A percentile compares a stretch with the other conserved stretches of the same genome.
phyloP scores from a whole-genome alignment of 768 basidiomycete genomes.

The Russula brevipes region DNA sequence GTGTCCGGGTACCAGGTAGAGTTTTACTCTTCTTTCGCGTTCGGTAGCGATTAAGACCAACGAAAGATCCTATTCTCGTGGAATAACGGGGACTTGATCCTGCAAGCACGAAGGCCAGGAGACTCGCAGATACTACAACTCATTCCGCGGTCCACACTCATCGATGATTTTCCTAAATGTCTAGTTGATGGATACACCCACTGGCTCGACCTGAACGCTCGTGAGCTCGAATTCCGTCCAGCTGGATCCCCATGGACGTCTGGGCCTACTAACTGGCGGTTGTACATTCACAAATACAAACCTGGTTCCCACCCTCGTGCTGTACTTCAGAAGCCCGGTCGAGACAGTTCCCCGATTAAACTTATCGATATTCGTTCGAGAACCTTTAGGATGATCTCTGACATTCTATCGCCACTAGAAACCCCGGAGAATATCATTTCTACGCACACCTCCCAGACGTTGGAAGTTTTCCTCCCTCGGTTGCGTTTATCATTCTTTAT shows the following conservation, averaged over 20 bases:
- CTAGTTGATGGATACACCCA: constrained; percentile 33
- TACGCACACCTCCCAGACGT: not conserved
- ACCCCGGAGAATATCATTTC: not conserved
- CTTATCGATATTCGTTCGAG: constrained; percentile 8
- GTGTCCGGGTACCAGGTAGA: constrained; percentile 12
- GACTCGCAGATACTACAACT: constrained; percentile 27
- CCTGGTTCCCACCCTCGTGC: not conserved
- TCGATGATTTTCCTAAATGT: constrained; percentile 31
- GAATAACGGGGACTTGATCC: not conserved
- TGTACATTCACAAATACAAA: not conserved
- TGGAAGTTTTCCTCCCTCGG: constrained; percentile 36
- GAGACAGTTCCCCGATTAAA: not conserved
- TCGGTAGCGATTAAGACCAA: not conserved
- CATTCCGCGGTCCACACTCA: constrained; percentile 32
- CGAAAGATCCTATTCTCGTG: constrained; percentile 3
- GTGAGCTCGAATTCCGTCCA: constrained; percentile 34
- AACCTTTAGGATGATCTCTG: constrained; percentile 3
- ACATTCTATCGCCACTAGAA: constrained; percentile 2
- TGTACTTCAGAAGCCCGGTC: not conserved
- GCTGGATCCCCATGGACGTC: constrained; percentile 30
- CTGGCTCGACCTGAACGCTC: constrained; percentile 32
- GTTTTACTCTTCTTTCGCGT: not conserved
- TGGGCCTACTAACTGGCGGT: constrained; percentile 30
- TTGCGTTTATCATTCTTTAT: constrained; percentile 40
- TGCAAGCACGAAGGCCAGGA: not conserved